Base-by-base conservation (phyloP, 1,139 yeast genomes). In the Saccharomyces hybrid region DNA sequence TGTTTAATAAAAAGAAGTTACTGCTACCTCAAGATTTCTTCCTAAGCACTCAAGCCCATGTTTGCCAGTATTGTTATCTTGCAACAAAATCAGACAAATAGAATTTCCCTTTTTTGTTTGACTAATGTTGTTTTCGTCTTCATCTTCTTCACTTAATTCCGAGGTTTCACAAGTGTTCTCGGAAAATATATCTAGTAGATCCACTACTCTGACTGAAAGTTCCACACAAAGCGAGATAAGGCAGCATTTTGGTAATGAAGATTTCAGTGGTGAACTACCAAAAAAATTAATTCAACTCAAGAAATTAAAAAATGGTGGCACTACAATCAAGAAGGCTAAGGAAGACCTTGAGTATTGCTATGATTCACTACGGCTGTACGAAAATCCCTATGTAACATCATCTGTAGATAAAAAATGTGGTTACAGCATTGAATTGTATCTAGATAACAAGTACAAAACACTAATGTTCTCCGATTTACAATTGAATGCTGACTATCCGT, bases 221-320 rank as follows among this genome's bases (percentile, higher is more conserved):
- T 14, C 16, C n/a, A 38, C 51, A 14, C 51, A 42, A 32, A 23
- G 14, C 28, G 27, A 20, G 23, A 20, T 20, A 14, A 32, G 8
- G 11, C n/a, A 49, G 20, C 31, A 27, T 5, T 34, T n/a, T 26
- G n/a, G 14, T 20, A 23, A 9, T 34, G 16, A 31, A 34, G 23
- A 7, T 5, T 3, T 9, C 9, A 49, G 20, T 16, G 13, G 14
- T 13, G 13, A 20, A 9, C n/a, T 23, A 4, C 44, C 26, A 6
- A 31, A 31, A 14, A 53, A 53, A 25, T 48, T 13, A 16, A 32
- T 55, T 11, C 53, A 47, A 41, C 52, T 60, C 16, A 57, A 51
- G 31, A 50, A 55, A 26, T 48, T 60, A 38, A 57, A 56, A 52
- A 54, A 56, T 38, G 56, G 56, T 31, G 62, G 63, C n/a, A 60